phyloP scores from a whole-genome alignment of 129 eudicot genomes.

The Cynara cardunculus region DNA sequence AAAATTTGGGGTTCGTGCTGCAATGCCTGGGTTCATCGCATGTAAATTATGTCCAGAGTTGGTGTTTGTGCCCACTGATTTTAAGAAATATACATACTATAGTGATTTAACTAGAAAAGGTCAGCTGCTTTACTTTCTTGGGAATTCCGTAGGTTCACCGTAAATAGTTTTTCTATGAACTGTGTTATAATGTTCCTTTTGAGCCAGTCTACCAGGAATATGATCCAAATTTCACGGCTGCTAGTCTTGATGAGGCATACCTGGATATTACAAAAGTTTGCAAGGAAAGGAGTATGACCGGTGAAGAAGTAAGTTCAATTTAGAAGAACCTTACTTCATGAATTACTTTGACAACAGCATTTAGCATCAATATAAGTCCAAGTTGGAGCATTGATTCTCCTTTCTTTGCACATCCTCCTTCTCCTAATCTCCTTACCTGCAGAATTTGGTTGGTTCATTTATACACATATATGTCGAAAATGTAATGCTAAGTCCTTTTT shows the following conservation, averaged over 20 bases:
- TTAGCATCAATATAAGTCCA: not conserved
- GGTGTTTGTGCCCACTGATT: constrained; percentile 82
- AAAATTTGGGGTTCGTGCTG: constrained; percentile 97
- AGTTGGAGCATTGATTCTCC: not conserved
- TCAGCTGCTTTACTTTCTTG: constrained; percentile 19
- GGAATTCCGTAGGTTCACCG: not conserved
- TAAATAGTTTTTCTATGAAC: not conserved
- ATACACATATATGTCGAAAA: not conserved
- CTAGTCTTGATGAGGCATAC: constrained; percentile 97
- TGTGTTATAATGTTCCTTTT: not conserved
- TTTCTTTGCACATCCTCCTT: not conserved
- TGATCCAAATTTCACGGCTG: constrained; percentile 81
- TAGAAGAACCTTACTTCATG: not conserved
- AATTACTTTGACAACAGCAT: not conserved
- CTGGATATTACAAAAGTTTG: constrained; percentile 87
- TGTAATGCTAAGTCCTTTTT: constrained; percentile 8
- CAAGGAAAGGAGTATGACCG: constrained; percentile 52
- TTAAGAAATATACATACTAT: constrained; percentile 81
- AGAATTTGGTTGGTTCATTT: not conserved
- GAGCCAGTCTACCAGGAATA: constrained; percentile 68
- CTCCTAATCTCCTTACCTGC: not conserved
- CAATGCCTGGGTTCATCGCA: constrained; percentile 99
- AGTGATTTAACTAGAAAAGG: constrained; percentile 94
- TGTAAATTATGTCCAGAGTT: constrained; percentile 91
- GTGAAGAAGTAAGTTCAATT: constrained; percentile 69